Conservation (phyloP, 371 early-diverging fungal species). For the Aphelidium insulamus region DNA sequence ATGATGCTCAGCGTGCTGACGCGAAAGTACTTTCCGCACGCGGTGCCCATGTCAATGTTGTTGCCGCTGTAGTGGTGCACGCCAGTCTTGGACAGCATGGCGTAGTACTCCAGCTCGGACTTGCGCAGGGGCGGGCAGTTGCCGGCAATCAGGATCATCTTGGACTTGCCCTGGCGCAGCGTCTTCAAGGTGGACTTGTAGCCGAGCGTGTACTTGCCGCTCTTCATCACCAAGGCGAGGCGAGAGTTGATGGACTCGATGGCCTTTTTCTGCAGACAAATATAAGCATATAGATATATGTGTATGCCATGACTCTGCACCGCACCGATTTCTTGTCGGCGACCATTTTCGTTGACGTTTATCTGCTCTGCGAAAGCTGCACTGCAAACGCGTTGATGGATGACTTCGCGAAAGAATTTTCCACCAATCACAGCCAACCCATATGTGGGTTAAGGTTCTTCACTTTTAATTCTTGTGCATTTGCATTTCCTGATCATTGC, state of each 20-base stretch:
- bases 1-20: too few species aligned
- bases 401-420: conserved; percentile 14
- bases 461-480: too few species aligned
- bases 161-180: conserved; percentile 90
- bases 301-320: not conserved
- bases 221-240: conserved; percentile 95
- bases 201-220: conserved; percentile 91
- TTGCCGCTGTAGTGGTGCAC: conserved; percentile 96
- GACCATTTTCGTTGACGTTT: not conserved
- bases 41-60: conserved; percentile 97
- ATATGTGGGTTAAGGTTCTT: conserved; percentile 7
- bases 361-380: not conserved
- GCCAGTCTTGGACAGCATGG: conserved; percentile 97
- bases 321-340: not conserved
- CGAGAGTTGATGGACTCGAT: conserved; percentile 92
- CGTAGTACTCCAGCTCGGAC: conserved; percentile 98
- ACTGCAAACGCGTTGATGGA: conserved; percentile 8
- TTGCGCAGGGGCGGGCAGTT: conserved; percentile 98
- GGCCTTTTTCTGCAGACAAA: conserved; percentile 27
- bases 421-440: conserved; percentile 4
- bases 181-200: conserved; percentile 95
- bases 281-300: not conserved
- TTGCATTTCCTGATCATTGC: too few species aligned
- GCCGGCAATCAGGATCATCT: conserved; percentile 90
- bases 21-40: conserved; percentile 99